phyloP scores from a whole-genome alignment of 768 basidiomycete species.

The Amanita jacksonii region DNA sequence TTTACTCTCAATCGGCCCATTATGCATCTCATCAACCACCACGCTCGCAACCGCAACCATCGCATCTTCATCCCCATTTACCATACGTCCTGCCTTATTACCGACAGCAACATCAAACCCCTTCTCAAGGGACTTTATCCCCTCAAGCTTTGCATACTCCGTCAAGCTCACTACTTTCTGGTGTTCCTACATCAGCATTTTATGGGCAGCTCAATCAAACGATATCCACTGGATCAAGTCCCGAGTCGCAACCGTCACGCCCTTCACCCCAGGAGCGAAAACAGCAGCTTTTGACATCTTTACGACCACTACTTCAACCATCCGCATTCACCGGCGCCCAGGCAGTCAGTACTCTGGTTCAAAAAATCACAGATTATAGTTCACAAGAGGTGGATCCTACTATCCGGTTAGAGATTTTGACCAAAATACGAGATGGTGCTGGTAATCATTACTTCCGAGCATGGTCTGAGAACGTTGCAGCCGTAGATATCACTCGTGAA shows the following conservation, averaged over 20 bases:
- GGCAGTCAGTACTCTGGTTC: slow-evolving; percentile 54
- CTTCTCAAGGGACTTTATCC: slow-evolving; percentile 55
- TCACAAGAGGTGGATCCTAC: slow-evolving; percentile 51
- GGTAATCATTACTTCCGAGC: slow-evolving; percentile 83
- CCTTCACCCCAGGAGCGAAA: slow-evolving; percentile 43
- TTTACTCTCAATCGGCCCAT: slow-evolving; percentile 28
- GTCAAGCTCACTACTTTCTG: slow-evolving; percentile 34
- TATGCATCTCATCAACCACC: slow-evolving; percentile 23
- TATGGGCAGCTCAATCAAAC: slow-evolving; percentile 18
- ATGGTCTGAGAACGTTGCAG: slow-evolving; percentile 68
- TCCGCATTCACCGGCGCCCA: slow-evolving; percentile 58
- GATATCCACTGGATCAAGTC: slow-evolving; percentile 13
- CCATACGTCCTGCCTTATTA: slow-evolving; percentile 16
- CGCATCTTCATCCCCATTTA: slow-evolving; percentile 17
- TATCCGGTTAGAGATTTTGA: slow-evolving; percentile 67
- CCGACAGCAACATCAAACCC: slow-evolving; percentile 23
- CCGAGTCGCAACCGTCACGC: slow-evolving; percentile 17
- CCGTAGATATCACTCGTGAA: slow-evolving; percentile 71
- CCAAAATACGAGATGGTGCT: slow-evolving; percentile 74
- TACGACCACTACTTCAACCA: slow-evolving; percentile 50
- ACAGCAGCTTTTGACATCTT: slow-evolving; percentile 38
- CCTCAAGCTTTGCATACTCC: slow-evolving; percentile 63
- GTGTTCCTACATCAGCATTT: slow-evolving; percentile 23
- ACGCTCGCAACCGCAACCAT: slow-evolving; percentile 16
- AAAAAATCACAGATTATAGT: slow-evolving; percentile 50